phyloP scores from a whole-genome alignment of 2,329 filamentous ascomycete species.

The Cladosporium sp. region DNA sequence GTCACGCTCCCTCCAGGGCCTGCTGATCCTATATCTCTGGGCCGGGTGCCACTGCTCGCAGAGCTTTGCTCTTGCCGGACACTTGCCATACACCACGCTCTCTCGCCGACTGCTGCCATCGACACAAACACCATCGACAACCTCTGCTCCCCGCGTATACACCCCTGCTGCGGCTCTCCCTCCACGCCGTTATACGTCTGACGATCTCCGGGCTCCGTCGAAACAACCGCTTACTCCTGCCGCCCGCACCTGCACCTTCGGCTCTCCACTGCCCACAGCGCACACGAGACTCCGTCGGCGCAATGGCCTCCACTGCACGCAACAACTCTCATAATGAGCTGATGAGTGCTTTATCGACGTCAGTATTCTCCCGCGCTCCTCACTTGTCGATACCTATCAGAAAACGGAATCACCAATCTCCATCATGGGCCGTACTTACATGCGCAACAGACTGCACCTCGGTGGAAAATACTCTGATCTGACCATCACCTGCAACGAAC shows the following conservation, averaged over 20 bases:
- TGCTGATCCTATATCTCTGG: constrained; percentile 12
- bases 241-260: constrained; percentile 11
- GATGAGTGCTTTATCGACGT: constrained; percentile 46
- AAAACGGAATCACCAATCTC: constrained; percentile 12
- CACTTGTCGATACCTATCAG: constrained; percentile 5
- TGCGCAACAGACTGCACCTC: constrained; percentile 28
- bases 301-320: constrained; percentile 26
- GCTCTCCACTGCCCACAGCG: constrained; percentile 12
- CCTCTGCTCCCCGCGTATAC: neutral
- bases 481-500: constrained; percentile 43
- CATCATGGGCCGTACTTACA: constrained; percentile 24
- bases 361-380: constrained; percentile 24
- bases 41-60: constrained; percentile 5
- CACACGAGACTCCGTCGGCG: constrained; percentile 6
- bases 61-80: neutral
- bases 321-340: constrained; percentile 41
- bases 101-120: neutral
- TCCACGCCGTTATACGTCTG: constrained; percentile 11
- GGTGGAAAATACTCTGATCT: constrained; percentile 45
- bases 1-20: constrained; percentile 5
- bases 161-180: constrained; percentile 8
- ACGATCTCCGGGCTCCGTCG: constrained; percentile 10
- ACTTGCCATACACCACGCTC: neutral
- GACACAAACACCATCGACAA: neutral
- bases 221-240: constrained; percentile 1